Base-by-base conservation (phyloP, 805 yeast species). In the Ogataea glucozyma region DNA sequence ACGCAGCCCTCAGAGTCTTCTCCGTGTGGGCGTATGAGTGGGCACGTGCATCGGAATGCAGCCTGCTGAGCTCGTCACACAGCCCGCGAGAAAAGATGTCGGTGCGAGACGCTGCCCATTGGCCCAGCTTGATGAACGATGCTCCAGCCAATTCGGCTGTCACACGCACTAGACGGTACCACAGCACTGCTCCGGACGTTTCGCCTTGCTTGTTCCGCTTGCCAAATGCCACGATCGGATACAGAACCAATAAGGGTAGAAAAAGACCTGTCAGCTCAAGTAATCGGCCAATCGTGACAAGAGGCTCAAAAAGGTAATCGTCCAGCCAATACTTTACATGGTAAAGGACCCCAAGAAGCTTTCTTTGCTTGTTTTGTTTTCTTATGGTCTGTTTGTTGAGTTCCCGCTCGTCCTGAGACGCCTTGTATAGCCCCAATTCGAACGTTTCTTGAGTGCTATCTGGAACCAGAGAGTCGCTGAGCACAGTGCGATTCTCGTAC, bases 31-130 rank as follows among this genome's bases (percentile, higher is more conserved):
- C 51, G 23, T 87, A 62, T 0, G 85, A 67, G 67, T 93, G 99
- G 5, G 83, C 74, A 44, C 76, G 79, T 8, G 89, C 91, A 58
- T 88, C 79, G 4, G 97, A 86, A 62, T 93, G 99, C 42, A 93
- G 67, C 18, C 75, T 67, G 8, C 87, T 78, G 53, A 93, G 66
- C 57, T 86, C 89, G 17, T 78, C 76, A 61, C 98, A 91, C 63
- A 91, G 66, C 30, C 76, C 86, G 35, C 67, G 69, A 3, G 96
- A 84, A 66, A 93, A 91, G 24, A 93, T 84, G 65, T 93, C 99
- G 0, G 95, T 87, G 63, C 99, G 77, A 9, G 96, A 85, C 2
- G 97, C 97, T 0, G 99, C 99, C 99, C 99, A 93, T 68, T 93
- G 99, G 3, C 98, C 99, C 44, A 93, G 74, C 63, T 88, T 85